These are phyloP conservation scores for Selaginella tamariscina DNA, from an alignment of 75 land plant genomes.

Conservation along the genomic window DNA sequence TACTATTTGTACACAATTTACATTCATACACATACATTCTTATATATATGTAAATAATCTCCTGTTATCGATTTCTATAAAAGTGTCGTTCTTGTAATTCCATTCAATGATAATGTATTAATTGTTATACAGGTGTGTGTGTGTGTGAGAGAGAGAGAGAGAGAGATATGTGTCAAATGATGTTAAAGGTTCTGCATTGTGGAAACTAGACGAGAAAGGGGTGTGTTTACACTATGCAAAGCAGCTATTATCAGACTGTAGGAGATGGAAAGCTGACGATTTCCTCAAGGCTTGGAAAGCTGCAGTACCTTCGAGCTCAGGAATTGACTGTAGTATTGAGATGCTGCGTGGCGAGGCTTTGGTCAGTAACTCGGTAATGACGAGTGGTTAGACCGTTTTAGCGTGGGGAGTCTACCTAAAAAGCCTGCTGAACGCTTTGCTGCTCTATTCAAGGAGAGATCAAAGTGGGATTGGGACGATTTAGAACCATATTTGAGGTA, in stretches of 20 bases:
- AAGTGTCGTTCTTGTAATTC: too few species aligned
- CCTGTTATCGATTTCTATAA: too few species aligned
- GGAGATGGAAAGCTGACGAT: slow-evolving; percentile 60
- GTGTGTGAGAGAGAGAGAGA: too few species aligned
- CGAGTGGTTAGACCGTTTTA: slow-evolving; percentile 54
- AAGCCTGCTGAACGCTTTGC: slow-evolving; percentile 71
- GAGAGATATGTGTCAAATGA: too few species aligned
- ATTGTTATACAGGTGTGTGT: too few species aligned
- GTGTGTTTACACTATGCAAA: slow-evolving; percentile 75
- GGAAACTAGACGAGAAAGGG: slow-evolving; percentile 57
- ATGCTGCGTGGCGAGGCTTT: slow-evolving; percentile 87
- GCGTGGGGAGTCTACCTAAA: slow-evolving; percentile 53
- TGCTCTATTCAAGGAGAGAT: slow-evolving; percentile 52
- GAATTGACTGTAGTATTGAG: slow-evolving; percentile 43
- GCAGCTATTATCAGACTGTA: slow-evolving; percentile 29
- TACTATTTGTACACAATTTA: too few species aligned
- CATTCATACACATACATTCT: too few species aligned
- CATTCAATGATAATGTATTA: too few species aligned
- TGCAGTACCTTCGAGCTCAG: slow-evolving; percentile 44
- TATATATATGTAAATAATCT: too few species aligned
- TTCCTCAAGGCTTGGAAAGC: slow-evolving; percentile 62
- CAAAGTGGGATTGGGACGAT: slow-evolving; percentile 88
- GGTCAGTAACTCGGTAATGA: slow-evolving; percentile 63
- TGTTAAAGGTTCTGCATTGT: slow-evolving; percentile 10
- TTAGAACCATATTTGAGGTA: slow-evolving; percentile 86